phyloP scores from a whole-genome alignment of 768 basidiomycete genomes.

The Tricholoma saponaceum region DNA sequence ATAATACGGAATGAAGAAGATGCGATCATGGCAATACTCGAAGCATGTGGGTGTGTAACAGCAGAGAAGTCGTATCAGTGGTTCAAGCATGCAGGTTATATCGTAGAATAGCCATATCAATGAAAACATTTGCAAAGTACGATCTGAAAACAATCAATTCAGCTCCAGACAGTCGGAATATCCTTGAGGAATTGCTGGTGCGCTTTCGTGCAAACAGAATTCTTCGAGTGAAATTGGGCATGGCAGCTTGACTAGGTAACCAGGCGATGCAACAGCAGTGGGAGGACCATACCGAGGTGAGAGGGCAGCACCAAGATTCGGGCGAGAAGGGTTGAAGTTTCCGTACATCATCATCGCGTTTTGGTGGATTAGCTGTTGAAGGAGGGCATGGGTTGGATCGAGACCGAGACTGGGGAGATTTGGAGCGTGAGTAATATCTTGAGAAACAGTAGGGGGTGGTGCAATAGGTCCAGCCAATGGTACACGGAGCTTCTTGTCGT shows the following conservation, averaged over 20 bases:
- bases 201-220: neutral
- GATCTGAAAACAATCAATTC: neutral
- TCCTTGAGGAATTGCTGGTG: no score
- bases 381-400: neutral
- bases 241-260: no score
- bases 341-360: neutral
- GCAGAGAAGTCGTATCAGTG: conserved; percentile 8
- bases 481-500: neutral
- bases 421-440: neutral
- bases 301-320: no score
- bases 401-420: neutral
- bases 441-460: neutral
- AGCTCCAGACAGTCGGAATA: neutral
- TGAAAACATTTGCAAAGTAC: neutral
- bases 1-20: conserved; percentile 3
- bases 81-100: conserved; percentile 20
- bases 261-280: no score
- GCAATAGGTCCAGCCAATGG: neutral
- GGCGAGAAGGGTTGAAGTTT: neutral
- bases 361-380: neutral
- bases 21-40: conserved; percentile 9
- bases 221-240: no score
- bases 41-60: conserved; percentile 17
- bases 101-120: neutral
- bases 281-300: no score